These are phyloP conservation scores for Fusarium paranaense DNA, from an alignment of 2,329 filamentous ascomycete genomes.

Conservation along the genomic window DNA sequence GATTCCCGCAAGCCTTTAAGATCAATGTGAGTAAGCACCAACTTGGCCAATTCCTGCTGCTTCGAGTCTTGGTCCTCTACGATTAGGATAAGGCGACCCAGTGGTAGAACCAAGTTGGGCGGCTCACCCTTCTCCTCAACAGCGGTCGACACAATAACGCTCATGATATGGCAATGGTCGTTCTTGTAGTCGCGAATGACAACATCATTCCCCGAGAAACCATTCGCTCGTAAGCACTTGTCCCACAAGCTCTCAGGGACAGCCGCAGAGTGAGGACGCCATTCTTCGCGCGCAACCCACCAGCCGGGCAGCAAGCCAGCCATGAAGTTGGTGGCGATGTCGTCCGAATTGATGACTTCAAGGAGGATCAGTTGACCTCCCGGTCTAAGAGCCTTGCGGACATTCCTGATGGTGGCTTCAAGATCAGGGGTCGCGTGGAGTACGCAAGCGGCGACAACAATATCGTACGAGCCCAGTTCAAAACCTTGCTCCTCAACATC, in stretches of 20 bases:
- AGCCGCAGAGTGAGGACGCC: not conserved
- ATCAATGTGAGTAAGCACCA: no score
- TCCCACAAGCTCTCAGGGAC: not conserved
- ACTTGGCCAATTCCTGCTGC: no score
- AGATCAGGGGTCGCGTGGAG: constrained; percentile 48
- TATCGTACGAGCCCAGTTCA: constrained; percentile 45
- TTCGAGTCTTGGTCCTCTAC: no score
- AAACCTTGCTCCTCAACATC: constrained; percentile 47
- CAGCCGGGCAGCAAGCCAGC: constrained; percentile 20
- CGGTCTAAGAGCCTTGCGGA: constrained; percentile 38
- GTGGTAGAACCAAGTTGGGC: not conserved
- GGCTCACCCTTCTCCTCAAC: not conserved
- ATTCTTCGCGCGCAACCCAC: constrained; percentile 11
- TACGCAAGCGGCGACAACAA: constrained; percentile 52
- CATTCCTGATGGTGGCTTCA: constrained; percentile 31
- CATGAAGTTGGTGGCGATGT: not conserved
- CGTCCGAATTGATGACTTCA: not conserved
- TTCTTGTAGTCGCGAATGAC: not conserved
- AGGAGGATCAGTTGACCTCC: constrained; percentile 42
- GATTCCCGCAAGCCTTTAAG: no score
- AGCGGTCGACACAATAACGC: not conserved
- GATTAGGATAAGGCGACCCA: not conserved
- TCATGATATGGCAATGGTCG: not conserved
- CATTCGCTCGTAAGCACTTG: not conserved
- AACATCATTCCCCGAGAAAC: not conserved